Percentiles rank a stretch among this genome's conserved stretches.
Conservation (phyloP, 805 yeast genomes). For the Candida ipomoeae region DNA sequence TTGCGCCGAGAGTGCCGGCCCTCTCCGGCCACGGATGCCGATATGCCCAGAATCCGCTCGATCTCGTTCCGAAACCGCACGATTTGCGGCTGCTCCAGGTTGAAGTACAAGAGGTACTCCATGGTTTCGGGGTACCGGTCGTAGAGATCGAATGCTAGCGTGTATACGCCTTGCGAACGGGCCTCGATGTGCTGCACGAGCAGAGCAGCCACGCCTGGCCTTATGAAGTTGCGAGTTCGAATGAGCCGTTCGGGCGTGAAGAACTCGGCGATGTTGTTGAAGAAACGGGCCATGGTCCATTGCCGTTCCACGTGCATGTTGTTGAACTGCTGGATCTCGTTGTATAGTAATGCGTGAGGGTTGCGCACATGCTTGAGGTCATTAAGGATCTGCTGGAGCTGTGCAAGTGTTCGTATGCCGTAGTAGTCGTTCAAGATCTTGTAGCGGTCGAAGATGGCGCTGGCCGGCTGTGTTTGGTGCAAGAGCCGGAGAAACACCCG, state of each 20-base stretch:
- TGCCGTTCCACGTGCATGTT: constrained; percentile 3
- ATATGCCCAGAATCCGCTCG: constrained; percentile 15
- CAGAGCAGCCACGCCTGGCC: constrained; percentile 16
- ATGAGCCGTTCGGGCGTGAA: constrained; percentile 30
- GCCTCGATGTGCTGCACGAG: constrained; percentile 18
- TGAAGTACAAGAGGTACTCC: constrained; percentile 25
- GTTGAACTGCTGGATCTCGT: constrained; percentile 18
- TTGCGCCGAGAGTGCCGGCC: constrained; percentile 20
- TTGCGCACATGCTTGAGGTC: constrained; percentile 7
- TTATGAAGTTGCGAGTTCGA: constrained; percentile 21
- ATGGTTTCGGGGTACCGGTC: constrained; percentile 33
- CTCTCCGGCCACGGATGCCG: constrained; percentile 13
- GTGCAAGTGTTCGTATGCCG: constrained; percentile 16
- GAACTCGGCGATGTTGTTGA: constrained; percentile 24
- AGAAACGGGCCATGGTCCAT: constrained; percentile 14
- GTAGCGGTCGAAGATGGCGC: constrained; percentile 15
- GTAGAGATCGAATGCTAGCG: constrained; percentile 26
- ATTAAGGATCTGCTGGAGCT: constrained; percentile 12
- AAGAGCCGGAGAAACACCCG: constrained; percentile 22
- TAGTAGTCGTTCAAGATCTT: constrained; percentile 26
- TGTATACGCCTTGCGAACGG: constrained; percentile 16
- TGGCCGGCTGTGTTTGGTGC: constrained; percentile 13
- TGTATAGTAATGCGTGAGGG: constrained; percentile 12
- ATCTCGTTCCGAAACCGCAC: constrained; percentile 23
- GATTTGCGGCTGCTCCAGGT: constrained; percentile 17